Conservation (phyloP, 495 filamentous ascomycete species). For the Penicillium pancosmium region DNA sequence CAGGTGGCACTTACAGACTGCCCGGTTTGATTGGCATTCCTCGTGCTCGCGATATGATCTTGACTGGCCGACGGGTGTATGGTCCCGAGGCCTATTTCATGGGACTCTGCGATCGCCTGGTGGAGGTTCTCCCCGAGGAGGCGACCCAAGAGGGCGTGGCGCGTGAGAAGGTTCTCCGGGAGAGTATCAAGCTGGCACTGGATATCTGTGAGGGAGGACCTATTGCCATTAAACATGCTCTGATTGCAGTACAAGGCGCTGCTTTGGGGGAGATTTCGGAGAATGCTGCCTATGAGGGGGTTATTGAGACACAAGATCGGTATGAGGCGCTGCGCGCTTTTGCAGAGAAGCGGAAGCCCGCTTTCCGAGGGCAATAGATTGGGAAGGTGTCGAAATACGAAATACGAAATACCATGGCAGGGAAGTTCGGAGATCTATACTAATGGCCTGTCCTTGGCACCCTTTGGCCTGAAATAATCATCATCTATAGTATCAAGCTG, state of each 20-base stretch:
- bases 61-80: slow-evolving; percentile 80
- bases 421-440: background rate
- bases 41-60: slow-evolving; percentile 78
- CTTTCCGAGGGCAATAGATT: slow-evolving; percentile 65
- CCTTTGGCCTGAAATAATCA: background rate
- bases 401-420: background rate
- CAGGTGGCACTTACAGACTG: slow-evolving; percentile 87
- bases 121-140: slow-evolving; percentile 67
- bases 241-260: slow-evolving; percentile 68
- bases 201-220: slow-evolving; percentile 90
- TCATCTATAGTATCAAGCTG: background rate
- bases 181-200: slow-evolving; percentile 74
- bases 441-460: background rate
- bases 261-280: slow-evolving; percentile 66
- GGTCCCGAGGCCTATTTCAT: slow-evolving; percentile 81
- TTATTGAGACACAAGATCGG: slow-evolving; percentile 81
- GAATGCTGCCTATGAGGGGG: slow-evolving; percentile 75
- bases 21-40: slow-evolving; percentile 72
- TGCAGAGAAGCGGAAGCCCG: slow-evolving; percentile 85
- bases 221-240: slow-evolving; percentile 70
- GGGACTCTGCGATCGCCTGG: slow-evolving; percentile 80
- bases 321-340: slow-evolving; percentile 86
- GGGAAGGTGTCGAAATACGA: background rate
- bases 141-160: slow-evolving; percentile 55
- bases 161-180: slow-evolving; percentile 65